A percentile compares a stretch with the other conserved stretches of the same genome.
phyloP scores from a whole-genome alignment of 2,329 filamentous ascomycete species.

The Neoscytalidium dimidiatum region DNA sequence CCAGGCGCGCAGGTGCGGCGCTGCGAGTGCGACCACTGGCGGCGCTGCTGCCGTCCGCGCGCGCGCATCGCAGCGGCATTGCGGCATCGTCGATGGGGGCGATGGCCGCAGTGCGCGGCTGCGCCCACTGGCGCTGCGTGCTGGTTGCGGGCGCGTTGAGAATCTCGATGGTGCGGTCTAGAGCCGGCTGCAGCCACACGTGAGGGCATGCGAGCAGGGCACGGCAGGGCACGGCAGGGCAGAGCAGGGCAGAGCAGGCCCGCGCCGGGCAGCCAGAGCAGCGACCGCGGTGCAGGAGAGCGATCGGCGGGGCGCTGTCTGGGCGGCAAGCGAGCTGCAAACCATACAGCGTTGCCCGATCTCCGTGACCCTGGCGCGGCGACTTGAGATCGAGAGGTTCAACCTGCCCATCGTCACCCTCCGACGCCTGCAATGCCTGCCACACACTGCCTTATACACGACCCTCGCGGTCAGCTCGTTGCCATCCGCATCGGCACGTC shows the following conservation, averaged over 20 bases:
- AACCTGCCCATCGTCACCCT: conserved; percentile 18
- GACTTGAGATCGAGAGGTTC: conserved; percentile 9
- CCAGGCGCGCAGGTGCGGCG: background rate
- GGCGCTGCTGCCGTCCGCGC: background rate
- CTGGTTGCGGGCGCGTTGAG: background rate
- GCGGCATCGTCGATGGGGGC: background rate
- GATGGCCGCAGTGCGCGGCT: background rate
- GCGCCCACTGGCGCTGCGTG: background rate
- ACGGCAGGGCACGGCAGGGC: background rate
- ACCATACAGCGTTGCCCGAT: conserved; percentile 16
- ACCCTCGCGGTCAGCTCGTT: background rate
- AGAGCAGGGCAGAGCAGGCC: background rate
- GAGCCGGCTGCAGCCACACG: conserved; percentile 7
- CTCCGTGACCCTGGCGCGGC: background rate
- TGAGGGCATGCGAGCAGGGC: background rate
- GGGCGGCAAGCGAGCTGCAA: conserved; percentile 16
- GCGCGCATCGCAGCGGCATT: background rate
- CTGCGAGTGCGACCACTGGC: background rate
- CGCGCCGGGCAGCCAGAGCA: background rate
- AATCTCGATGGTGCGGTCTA: conserved; percentile 10
- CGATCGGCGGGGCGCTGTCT: background rate
- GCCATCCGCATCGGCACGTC: background rate
- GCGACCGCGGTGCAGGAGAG: background rate
- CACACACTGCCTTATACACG: conserved; percentile 13
- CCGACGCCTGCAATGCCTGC: background rate